These are phyloP conservation scores for Aureobasidium sp. DNA, from an alignment of 2,329 filamentous ascomycete species.

Conservation along the genomic window DNA sequence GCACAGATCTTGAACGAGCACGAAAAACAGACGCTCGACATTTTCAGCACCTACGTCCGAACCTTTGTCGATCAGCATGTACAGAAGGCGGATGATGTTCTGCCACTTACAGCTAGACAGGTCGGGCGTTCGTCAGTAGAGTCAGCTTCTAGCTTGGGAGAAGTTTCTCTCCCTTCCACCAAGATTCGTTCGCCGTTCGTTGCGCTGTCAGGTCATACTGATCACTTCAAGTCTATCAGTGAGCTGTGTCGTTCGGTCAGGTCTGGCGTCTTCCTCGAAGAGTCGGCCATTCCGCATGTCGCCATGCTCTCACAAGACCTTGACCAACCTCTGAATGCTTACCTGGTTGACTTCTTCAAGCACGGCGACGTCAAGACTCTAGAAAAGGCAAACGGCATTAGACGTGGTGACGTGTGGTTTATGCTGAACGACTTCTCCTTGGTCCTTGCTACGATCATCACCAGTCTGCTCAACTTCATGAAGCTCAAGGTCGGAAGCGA, in stretches of 20 bases:
- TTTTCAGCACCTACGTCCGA: conserved; percentile 62
- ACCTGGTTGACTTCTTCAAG: conserved; percentile 70
- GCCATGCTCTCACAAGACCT: conserved; percentile 52
- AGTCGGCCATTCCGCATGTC: conserved; percentile 64
- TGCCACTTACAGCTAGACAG: conserved; percentile 54
- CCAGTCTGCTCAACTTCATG: conserved; percentile 53
- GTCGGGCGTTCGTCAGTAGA: conserved; percentile 31
- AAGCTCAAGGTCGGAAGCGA: conserved; percentile 41
- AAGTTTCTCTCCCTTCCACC: conserved; percentile 31
- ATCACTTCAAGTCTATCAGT: conserved; percentile 56
- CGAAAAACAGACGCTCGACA: conserved; percentile 58
- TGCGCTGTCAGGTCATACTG: conserved; percentile 61
- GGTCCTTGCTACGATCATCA: conserved; percentile 64
- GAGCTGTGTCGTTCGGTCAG: conserved; percentile 62
- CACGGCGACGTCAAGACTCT: conserved; percentile 59
- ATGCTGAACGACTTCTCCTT: conserved; percentile 59
- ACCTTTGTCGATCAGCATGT: conserved; percentile 63
- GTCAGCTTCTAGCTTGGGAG: neutral
- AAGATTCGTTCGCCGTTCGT: conserved; percentile 61
- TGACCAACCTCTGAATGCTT: conserved; percentile 54
- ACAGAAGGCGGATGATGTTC: conserved; percentile 42
- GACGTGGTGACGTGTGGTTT: conserved; percentile 64
- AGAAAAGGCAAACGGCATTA: conserved; percentile 59
- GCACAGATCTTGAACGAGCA: conserved; percentile 52
- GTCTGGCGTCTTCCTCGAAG: conserved; percentile 65